Evolutionary conservation across 2,329 filamentous ascomycete species (phyloP), one percentile per base, ranked within the genome.

Genomic region (Fusarium sp.): DNA sequence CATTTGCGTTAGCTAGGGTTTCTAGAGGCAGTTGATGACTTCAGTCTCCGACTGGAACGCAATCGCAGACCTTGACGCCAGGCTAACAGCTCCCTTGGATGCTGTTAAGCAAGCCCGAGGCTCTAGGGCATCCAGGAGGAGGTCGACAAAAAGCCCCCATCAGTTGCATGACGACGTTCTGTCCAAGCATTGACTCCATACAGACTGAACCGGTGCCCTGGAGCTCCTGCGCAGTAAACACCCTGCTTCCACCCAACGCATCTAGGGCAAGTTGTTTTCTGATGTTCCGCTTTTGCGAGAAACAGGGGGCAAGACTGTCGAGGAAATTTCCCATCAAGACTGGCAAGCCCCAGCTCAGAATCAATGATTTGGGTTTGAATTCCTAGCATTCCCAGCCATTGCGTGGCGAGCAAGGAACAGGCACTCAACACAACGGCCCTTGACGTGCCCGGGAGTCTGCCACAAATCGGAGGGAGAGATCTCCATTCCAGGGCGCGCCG

Each of bases 401-500:
- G 31, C 23, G 36, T 54, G 30, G 39, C 48, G 34, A 60, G 43
- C 41, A 47, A 48, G 43, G 34, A 28, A 10, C 28, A 13, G 40
- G 39, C 56, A 40, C 48, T 46, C 59, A 68, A 61, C 46, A 54
- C 55, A 71, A 68, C 44, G 60, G 52, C 60, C 34, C 23, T 23
- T 23, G 23, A 23, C 23, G 23, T 36, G 36, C 43, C 23, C 23
- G 23, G 39, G 39, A 53, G 61, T 28, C 43, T 27, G 34, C 27
- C 34, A 48, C 27, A 50, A 31, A 31, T 28, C 27, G 37, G 46
- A 70, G 63, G 61, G 59, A 57, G 34, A 62, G 63, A 68, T 59
- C 55, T 68, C 50, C 68, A 70, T 71, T 70, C 68, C 68, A 71
- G 43, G 53, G 46, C 23, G 52, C 37, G 52, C 53, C 59, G 52